Evolutionary conservation across 441 rosid species (phyloP), one percentile per base, ranked within the genome.

Genomic region (Aquilaria agallochum): DNA sequence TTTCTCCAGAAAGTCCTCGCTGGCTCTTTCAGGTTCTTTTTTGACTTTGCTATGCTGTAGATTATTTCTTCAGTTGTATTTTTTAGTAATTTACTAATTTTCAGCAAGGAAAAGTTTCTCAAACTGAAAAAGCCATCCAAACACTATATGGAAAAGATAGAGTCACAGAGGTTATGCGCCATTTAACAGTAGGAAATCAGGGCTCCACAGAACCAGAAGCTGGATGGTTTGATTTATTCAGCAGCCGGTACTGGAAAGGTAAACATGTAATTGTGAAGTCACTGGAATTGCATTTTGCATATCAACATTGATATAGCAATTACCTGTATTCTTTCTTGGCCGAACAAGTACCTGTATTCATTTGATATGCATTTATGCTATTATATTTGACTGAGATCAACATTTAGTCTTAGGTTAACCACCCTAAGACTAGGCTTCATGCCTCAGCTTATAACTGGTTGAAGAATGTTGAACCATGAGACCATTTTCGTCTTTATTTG

Each of bases 1-100:
- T 92, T 79, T 85, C 97, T 59, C 99, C 99, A 11, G 99, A 95
- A 86, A 95, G 99, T 72, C 99, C 99, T 20, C 85, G 98, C 72
- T 95, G 99, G 99, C 95, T 95, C 56, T 88, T 76, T 76, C 99
- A 95, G 99, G 97, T 89, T 73, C 60, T 70, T 55, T 60, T 64
- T 36, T 36, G 42, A 36, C 42, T 36, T 36, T 8, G 12, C 49
- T 60, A 20, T 50, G 59, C 50, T 60, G 31, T 61, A 31, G 45
- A 31, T 27, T 65, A 30, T 60, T 27, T 49, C 9, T 30, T 50
- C 15, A 14, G 51, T 48, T 15, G 54, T 52, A 30, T 53, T 27
- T 32, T 32, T 31, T 8, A 36, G 42, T 36, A 36, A 36, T 36
- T 36, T 36, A 36, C 64, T 58, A 49, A 67, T 55, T 72, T 72